Evolutionary conservation across 2,329 filamentous ascomycete species (phyloP).

Genomic region (Penicillium verrucosum): DNA sequence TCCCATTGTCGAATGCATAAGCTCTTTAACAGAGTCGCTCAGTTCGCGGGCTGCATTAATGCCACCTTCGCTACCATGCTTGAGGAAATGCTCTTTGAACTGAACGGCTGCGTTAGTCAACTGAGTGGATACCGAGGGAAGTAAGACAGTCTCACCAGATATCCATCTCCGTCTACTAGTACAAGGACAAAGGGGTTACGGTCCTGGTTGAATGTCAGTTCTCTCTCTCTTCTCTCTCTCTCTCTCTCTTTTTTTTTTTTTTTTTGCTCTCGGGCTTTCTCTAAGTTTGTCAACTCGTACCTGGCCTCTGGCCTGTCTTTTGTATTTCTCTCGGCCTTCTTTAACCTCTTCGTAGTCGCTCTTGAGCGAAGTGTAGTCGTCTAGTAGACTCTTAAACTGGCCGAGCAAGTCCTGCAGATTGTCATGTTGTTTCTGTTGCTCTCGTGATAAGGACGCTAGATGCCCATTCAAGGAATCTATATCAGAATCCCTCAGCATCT

Average conservation of each 20-base stretch:
- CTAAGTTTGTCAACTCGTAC: constrained; percentile 22
- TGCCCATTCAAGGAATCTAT: constrained; percentile 25
- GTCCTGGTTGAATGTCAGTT: constrained; percentile 32
- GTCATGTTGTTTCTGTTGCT: constrained; percentile 31
- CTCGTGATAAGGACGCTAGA: constrained; percentile 17
- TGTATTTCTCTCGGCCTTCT: constrained; percentile 54
- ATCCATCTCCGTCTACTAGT: constrained; percentile 61
- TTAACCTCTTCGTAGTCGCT: constrained; percentile 58
- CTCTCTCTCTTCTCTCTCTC: not conserved
- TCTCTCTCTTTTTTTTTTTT: not conserved
- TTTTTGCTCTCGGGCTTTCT: not conserved
- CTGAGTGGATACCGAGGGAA: constrained; percentile 51
- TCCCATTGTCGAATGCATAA: constrained; percentile 43
- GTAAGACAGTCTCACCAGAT: constrained; percentile 34
- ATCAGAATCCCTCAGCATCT: constrained; percentile 25
- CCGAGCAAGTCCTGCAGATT: constrained; percentile 35
- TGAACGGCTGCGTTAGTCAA: constrained; percentile 49
- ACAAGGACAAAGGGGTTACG: constrained; percentile 60
- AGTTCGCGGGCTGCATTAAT: constrained; percentile 54
- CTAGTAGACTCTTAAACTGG: constrained; percentile 48
- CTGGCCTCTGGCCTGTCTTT: constrained; percentile 49
- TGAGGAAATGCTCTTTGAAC: constrained; percentile 53
- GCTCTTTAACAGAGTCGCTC: constrained; percentile 50
- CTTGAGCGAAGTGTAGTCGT: constrained; percentile 54
- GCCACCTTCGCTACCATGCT: constrained; percentile 53